phyloP scores from a whole-genome alignment of 139 green algal species.

The Pseudopediastrum boryanum region DNA sequence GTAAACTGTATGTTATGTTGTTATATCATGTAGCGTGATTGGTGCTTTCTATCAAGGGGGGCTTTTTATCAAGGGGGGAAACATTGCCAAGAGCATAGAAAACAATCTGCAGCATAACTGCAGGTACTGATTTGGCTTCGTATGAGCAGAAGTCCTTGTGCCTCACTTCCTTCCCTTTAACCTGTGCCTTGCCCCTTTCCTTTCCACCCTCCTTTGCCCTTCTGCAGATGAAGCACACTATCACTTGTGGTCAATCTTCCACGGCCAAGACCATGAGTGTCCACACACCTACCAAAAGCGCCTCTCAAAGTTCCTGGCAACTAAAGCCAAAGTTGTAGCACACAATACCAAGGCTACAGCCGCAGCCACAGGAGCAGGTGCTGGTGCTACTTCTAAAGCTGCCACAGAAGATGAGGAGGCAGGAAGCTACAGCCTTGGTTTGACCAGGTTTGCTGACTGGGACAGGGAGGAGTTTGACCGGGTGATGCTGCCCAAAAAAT shows the following conservation, averaged over 20 bases:
- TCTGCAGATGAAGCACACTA: conserved; percentile 20
- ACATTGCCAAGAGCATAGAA: no score
- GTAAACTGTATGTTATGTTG: no score
- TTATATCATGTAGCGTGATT: no score
- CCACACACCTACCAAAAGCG: not conserved
- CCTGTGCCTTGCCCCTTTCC: no score
- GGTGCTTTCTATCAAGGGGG: no score
- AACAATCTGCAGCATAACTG: no score
- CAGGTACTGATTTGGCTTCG: no score
- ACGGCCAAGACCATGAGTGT: not conserved
- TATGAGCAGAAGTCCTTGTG: no score
- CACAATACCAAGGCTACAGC: conserved; percentile 19
- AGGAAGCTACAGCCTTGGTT: conserved; percentile 1
- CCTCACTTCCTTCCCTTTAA: no score
- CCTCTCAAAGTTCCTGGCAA: not conserved
- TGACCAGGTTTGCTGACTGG: conserved; percentile 29
- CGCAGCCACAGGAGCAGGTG: not conserved
- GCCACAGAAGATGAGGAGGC: not conserved
- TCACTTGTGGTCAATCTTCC: not conserved
- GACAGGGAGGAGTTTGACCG: conserved; percentile 24
- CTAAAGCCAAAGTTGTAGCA: not conserved
- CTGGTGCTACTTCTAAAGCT: not conserved
- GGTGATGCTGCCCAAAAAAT: conserved; percentile 26
- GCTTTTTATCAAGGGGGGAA: no score
- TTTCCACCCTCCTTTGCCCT: no score